Base-by-base conservation (phyloP, 768 basidiomycete species). In the Macrolepiota fuliginosa region DNA sequence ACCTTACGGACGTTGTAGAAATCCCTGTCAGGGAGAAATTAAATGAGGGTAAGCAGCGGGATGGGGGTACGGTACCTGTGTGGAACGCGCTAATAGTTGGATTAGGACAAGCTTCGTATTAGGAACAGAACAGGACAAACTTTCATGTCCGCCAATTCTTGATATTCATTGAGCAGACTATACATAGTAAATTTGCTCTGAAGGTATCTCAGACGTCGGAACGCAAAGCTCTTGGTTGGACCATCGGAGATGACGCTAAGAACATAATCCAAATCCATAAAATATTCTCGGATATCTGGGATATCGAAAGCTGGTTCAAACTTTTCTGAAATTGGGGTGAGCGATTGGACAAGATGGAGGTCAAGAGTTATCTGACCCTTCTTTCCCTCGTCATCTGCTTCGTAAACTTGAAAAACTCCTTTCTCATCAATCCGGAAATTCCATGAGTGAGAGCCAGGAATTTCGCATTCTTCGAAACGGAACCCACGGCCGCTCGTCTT, bases 1-100 rank as follows among this genome's bases (percentile, higher is more conserved):
- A 99, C 97, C 72, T 99, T 99, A 25, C 97, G 88, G 54, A 94
- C 81, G 71, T 99, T 99, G 76, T 99, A 99, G 68, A 99, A 98
- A 76, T 99, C 97, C 62, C 96, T 96, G 70, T n/a, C 62, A 11
- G 61, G 49, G 25, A 60, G 3, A 11, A 17, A 27, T 6, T 32
- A 4, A 49, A 24, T 12, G 15, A 27, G 4, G 29, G 29, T 7
- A 32, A 32, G 27, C 25, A 53, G 4, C 22, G 25, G 22, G 56
- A 63, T 63, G 47, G 47, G 47, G 56, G n/a, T 17, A 46, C 70
- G 73, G 39, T 66, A 92, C 91, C 92, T 85, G 77, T 96, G 93
- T 13, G 93, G 88, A 22, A 94, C 90, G 56, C 86, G 76, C 91
- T 91, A 65, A 10, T 3, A 24, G 32, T 54, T 24, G 6, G 47